phyloP scores from a whole-genome alignment of 2,329 filamentous ascomycete species.

The Cadophora luteo-olivacea region DNA sequence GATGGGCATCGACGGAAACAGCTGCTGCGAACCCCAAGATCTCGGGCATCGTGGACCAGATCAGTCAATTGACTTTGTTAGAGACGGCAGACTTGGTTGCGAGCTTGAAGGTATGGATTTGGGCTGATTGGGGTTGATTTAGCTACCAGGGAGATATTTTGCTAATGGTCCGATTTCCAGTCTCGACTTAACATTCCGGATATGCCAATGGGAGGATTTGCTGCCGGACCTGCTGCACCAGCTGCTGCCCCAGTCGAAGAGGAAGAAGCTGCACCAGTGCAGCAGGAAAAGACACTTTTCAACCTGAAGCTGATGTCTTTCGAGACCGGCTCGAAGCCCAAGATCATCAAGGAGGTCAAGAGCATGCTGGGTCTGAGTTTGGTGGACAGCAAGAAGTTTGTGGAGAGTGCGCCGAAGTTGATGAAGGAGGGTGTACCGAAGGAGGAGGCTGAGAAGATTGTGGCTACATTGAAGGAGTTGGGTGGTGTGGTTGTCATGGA shows the following conservation, averaged over 20 bases:
- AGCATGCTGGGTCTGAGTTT: constrained; percentile 90
- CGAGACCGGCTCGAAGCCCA: constrained; percentile 89
- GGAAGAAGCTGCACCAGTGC: constrained; percentile 85
- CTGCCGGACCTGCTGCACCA: constrained; percentile 67
- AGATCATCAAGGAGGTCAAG: constrained; percentile 99
- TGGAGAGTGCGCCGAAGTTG: constrained; percentile 95
- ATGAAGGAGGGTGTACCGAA: constrained; percentile 99
- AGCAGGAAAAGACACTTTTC: constrained; percentile 97
- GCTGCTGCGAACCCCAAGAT: constrained; percentile 85
- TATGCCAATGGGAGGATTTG: constrained; percentile 91
- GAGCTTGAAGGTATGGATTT: constrained; percentile 79
- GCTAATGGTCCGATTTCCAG: constrained; percentile 55
- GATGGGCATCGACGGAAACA: constrained; percentile 89
- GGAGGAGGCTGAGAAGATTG: constrained; percentile 99
- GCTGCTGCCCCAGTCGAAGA: constrained; percentile 73
- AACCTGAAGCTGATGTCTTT: constrained; percentile 93
- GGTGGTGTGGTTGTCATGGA: constrained; percentile 92
- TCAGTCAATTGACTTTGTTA: constrained; percentile 95
- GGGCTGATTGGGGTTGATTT: neutral
- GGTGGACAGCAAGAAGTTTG: constrained; percentile 99
- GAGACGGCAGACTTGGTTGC: constrained; percentile 97
- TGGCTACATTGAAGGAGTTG: constrained; percentile 90
- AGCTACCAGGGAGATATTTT: neutral
- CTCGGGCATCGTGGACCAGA: constrained; percentile 92
- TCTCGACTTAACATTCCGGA: constrained; percentile 97